Evolutionary conservation across 345 rosid species (phyloP), one percentile per base, ranked within the genome.

Genomic region (Fremontodendron californicum): DNA sequence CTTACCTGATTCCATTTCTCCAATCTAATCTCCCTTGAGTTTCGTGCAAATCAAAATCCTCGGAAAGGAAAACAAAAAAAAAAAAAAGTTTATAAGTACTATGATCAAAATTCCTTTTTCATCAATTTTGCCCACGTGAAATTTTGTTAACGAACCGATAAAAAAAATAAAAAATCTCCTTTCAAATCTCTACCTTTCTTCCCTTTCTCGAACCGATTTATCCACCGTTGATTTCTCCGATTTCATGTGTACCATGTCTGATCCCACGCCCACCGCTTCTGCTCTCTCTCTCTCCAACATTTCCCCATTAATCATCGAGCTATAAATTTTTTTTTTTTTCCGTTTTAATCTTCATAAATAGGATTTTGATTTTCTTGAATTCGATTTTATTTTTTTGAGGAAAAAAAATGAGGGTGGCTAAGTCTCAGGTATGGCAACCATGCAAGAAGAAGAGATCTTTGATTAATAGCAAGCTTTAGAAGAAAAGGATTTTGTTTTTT

Each of bases 371-470:
- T 33, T 43, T 45, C 27, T 61, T 23, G 71, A 23, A 18, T 46
- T 23, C 19, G 35, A 2, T 31, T 72, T 49, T 9, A n/a, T n/a
- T 9, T 75, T 63, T 31, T 33, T 12, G 9, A 6, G 37, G 9
- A 18, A n/a, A 35, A 0, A 21, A 81, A 77, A 92, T 91, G 97
- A 96, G 89, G 73, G 87, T 93, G 55, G 87, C 83, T 15, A 95
- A 96, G 93, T 92, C 98, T 49, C 97, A 90, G 86, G 90, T 96
- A 3, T 92, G 99, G 99, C 98, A 96, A 80, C 98, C 99, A 5
- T 93, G 99, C 83, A 93, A 96, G 82, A 93, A 93, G 94, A 96
- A 93, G 97, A 85, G 97, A 63, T 87, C 79, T 72, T 69, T 93
- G 87, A 93, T 79, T 79, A 29, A 52, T 16, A 1, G 35, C 31